A percentile compares a stretch with the other conserved stretches of the same genome.
phyloP scores from a whole-genome alignment of 345 rosid species.

The Ceriops decandra region DNA sequence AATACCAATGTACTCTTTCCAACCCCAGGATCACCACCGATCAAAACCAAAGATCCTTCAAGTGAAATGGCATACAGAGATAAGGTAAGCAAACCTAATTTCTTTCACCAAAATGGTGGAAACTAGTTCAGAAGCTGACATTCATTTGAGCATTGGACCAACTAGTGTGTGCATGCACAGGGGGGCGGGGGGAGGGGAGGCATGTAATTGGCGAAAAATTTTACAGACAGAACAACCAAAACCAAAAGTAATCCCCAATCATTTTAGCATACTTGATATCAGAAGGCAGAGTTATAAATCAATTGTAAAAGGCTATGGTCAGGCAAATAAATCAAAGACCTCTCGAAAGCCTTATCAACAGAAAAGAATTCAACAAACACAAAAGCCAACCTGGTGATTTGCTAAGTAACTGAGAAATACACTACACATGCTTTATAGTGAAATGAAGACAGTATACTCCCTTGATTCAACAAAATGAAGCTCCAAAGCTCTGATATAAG shows the following conservation, averaged over 20 bases:
- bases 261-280: too few relatives aligned
- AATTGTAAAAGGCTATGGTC: background rate
- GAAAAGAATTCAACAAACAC: background rate
- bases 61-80: conserved; percentile 2
- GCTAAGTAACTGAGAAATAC: background rate
- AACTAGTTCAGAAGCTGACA: too few relatives aligned
- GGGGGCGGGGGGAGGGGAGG: background rate
- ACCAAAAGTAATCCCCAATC: too few relatives aligned
- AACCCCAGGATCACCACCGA: conserved; percentile 96
- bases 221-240: background rate
- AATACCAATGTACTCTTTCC: conserved; percentile 92
- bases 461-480: background rate
- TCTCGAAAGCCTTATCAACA: background rate
- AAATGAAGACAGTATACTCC: background rate
- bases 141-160: background rate
- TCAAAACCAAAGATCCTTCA: conserved; percentile 77
- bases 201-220: background rate
- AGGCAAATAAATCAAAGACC: background rate
- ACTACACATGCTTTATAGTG: background rate
- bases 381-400: background rate
- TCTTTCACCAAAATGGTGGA: too few relatives aligned
- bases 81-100: background rate
- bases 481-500: too few relatives aligned
- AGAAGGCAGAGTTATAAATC: too few relatives aligned
- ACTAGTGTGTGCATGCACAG: background rate